Evolutionary conservation across 2,329 filamentous ascomycete genomes (phyloP).

Genomic region (Cladobotryum protrusum): DNA sequence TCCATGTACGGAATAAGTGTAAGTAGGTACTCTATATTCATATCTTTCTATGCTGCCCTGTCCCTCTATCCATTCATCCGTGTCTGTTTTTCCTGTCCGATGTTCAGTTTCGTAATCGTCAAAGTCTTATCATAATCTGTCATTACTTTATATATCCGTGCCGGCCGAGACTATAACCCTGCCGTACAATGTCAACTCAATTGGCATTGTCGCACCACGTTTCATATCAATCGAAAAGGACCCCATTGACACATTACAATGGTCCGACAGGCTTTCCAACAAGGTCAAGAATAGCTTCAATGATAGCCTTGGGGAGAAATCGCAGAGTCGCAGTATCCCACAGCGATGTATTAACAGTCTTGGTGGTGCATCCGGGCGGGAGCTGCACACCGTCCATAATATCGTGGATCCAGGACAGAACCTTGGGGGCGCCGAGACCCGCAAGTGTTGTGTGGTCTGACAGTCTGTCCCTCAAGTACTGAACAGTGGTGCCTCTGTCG

Average conservation of each 20-base stretch:
- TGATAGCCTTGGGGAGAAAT: constrained; percentile 12
- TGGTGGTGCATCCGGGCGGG: not conserved
- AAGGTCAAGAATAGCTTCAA: constrained; percentile 12
- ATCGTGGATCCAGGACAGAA: constrained; percentile 14
- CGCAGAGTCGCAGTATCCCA: constrained; percentile 11
- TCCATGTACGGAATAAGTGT: too few relatives aligned
- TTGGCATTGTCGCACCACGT: too few relatives aligned
- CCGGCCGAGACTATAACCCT: too few relatives aligned
- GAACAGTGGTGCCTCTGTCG: constrained; percentile 31
- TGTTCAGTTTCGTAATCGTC: too few relatives aligned
- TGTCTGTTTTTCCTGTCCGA: too few relatives aligned
- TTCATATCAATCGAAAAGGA: too few relatives aligned
- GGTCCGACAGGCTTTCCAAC: constrained; percentile 12
- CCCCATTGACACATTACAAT: not conserved
- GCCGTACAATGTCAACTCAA: too few relatives aligned
- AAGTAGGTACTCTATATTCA: too few relatives aligned
- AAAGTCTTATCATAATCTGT: too few relatives aligned
- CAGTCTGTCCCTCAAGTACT: constrained; percentile 37
- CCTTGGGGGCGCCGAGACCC: constrained; percentile 12
- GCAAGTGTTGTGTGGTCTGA: constrained; percentile 30
- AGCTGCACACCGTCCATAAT: constrained; percentile 9
- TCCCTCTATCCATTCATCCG: too few relatives aligned
- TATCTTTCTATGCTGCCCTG: too few relatives aligned
- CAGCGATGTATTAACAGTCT: constrained; percentile 12
- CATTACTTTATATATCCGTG: too few relatives aligned